Conservation (phyloP, 345 rosid species). For the Pugionium cornutum region DNA sequence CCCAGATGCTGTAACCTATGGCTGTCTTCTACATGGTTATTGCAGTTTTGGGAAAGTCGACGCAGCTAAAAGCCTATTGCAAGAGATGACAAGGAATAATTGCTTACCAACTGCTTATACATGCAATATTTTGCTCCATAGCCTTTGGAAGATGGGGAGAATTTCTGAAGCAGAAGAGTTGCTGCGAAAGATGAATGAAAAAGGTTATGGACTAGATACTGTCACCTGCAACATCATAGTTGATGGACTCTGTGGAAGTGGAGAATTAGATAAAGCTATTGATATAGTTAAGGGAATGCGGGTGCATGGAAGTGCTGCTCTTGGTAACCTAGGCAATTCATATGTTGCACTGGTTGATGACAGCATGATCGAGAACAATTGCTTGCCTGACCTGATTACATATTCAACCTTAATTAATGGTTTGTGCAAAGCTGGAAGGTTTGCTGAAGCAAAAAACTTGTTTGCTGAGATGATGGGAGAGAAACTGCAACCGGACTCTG, state of each 20-base stretch:
- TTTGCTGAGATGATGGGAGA: constrained; percentile 77
- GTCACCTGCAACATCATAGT: constrained; percentile 91
- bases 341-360: constrained; percentile 72
- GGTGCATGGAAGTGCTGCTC: constrained; percentile 87
- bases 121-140: constrained; percentile 83
- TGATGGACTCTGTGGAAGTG: constrained; percentile 77
- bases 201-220: constrained; percentile 70
- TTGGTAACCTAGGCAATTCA: constrained; percentile 78
- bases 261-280: constrained; percentile 82
- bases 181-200: constrained; percentile 80
- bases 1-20: constrained; percentile 76
- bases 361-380: constrained; percentile 55
- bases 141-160: constrained; percentile 73
- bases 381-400: constrained; percentile 70
- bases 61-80: constrained; percentile 63
- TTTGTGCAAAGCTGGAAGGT: constrained; percentile 78
- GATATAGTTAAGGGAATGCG: constrained; percentile 81
- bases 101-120: constrained; percentile 72
- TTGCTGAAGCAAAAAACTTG: constrained; percentile 76
- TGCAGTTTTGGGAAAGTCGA: constrained; percentile 62
- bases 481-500: constrained; percentile 76
- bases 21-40: constrained; percentile 75
- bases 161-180: constrained; percentile 84
- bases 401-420: constrained; percentile 78
- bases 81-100: constrained; percentile 67